These are phyloP conservation scores for Brassica balearica DNA, from an alignment of 441 rosid genomes.

Conservation along the genomic window DNA sequence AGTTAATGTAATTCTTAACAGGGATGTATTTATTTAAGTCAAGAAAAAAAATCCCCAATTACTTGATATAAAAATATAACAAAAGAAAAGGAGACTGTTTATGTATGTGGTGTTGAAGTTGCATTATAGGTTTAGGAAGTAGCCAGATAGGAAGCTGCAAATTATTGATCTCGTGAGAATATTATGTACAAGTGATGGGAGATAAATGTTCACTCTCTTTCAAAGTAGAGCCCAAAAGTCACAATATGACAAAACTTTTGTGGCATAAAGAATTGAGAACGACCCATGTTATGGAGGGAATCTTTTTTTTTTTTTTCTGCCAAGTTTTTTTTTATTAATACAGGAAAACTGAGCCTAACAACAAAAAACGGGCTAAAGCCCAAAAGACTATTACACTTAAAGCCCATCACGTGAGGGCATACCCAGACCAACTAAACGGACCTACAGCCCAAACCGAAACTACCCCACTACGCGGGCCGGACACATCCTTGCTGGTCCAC, in stretches of 20 bases:
- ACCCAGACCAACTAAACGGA: no score
- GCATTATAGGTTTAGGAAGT: conserved; percentile 23
- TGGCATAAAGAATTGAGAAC: conserved; percentile 39
- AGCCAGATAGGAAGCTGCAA: conserved; percentile 10
- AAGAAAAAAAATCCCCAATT: neutral
- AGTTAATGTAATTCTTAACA: neutral
- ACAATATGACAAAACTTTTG: conserved; percentile 42
- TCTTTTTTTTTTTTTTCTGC: neutral
- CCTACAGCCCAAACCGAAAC: no score
- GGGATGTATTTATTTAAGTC: neutral
- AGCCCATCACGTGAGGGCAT: no score
- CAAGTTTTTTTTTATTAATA: no score
- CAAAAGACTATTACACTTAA: no score
- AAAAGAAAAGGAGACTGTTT: neutral
- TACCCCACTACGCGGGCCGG: no score
- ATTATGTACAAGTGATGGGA: conserved; percentile 29
- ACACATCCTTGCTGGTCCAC: no score
- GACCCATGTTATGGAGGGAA: conserved; percentile 42
- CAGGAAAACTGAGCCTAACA: no score
- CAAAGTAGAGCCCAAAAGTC: conserved; percentile 45
- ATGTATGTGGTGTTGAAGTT: conserved; percentile 31
- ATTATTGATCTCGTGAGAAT: conserved; percentile 43
- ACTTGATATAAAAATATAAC: conserved; percentile 1
- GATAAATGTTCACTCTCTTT: conserved; percentile 41
- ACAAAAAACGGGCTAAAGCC: no score